Conservation (phyloP, 139 green algal genomes). For the Chlorella ohadii region DNA sequence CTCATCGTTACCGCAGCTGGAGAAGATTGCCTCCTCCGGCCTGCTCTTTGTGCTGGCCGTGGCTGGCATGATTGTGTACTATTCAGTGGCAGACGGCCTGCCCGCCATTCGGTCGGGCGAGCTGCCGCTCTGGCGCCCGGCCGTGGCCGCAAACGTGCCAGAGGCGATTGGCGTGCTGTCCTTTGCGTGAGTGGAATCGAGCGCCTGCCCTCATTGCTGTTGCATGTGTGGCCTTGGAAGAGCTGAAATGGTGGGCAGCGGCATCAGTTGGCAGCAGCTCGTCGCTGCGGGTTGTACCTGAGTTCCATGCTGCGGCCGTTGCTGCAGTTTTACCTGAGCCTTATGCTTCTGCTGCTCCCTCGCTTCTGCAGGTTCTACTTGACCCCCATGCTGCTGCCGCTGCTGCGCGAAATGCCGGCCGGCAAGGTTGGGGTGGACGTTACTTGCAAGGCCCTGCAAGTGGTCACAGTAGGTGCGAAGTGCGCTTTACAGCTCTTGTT, state of each 20-base stretch:
- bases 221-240: too few relatives aligned
- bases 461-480: slow-evolving; percentile 49
- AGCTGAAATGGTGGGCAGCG: too few relatives aligned
- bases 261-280: too few relatives aligned
- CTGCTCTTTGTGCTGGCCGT: slow-evolving; percentile 71
- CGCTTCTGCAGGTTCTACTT: slow-evolving; percentile 56
- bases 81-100: slow-evolving; percentile 50
- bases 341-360: too few relatives aligned
- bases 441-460: slow-evolving; percentile 36
- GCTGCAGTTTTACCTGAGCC: too few relatives aligned
- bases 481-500: too few relatives aligned
- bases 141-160: slow-evolving; percentile 38
- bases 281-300: too few relatives aligned
- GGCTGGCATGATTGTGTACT: slow-evolving; percentile 51
- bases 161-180: slow-evolving; percentile 57
- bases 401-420: slow-evolving; percentile 64
- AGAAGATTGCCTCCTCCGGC: slow-evolving; percentile 68
- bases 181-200: slow-evolving; percentile 46
- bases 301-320: too few relatives aligned
- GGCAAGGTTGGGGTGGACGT: slow-evolving; percentile 41
- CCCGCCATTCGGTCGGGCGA: slow-evolving; percentile 71
- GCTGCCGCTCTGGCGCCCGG: slow-evolving; percentile 59
- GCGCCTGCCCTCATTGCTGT: neutral
- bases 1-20: slow-evolving; percentile 58
- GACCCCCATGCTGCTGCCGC: slow-evolving; percentile 63